Evolutionary conservation across 83 land plant genomes (phyloP).

Genomic region (Picea engelmannii): DNA sequence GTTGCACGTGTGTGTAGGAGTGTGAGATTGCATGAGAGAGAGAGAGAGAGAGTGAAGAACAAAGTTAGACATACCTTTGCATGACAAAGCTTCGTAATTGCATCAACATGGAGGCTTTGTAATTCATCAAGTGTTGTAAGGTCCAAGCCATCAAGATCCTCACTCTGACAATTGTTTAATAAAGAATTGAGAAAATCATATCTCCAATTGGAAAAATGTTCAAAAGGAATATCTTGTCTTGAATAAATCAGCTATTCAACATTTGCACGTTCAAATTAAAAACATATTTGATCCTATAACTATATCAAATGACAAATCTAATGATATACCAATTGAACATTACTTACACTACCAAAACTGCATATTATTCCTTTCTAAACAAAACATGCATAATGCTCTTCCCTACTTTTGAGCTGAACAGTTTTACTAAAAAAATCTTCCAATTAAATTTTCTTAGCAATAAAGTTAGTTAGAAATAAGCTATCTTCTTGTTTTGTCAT

Average conservation of each 20-base stretch:
- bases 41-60: neutral
- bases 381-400: neutral
- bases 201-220: no score
- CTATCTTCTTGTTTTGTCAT: neutral
- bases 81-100: conserved; percentile 61
- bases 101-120: conserved; percentile 69
- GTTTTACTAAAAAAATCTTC: no score
- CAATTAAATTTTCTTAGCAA: no score
- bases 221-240: neutral
- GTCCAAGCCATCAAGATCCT: conserved; percentile 48
- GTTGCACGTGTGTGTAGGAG: neutral
- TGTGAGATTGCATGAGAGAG: neutral
- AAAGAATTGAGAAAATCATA: neutral
- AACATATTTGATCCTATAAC: neutral
- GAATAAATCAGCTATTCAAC: neutral
- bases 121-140: conserved; percentile 54
- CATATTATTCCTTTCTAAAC: neutral
- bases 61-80: conserved; percentile 48
- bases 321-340: neutral
- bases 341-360: neutral
- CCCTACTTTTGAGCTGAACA: neutral
- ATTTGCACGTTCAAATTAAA: neutral
- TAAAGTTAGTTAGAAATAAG: no score
- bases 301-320: neutral
- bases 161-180: conserved; percentile 38